Base-by-base conservation (phyloP, 192 early-diverging fungal genomes). In the Backusella circina region DNA sequence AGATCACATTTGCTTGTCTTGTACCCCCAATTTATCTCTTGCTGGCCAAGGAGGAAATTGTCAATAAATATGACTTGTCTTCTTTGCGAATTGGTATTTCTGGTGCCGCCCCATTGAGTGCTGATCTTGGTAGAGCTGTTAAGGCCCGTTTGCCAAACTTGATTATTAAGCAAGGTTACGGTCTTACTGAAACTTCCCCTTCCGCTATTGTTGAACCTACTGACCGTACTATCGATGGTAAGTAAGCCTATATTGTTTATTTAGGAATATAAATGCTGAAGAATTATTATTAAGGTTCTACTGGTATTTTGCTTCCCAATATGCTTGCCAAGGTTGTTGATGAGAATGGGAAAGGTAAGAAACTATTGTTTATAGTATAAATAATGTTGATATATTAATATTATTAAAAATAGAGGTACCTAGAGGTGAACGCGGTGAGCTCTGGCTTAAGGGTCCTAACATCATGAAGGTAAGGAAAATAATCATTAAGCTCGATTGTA, bases 401-500 rank as follows among this genome's bases (percentile, higher is more conserved):
- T 23, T 39, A 35, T 44, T 23, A 32, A 3, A 41, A 37, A 41
- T 28, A 84, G 90, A 90, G 69, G 69, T 91, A 7, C 86, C 78
- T 1, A 65, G 77, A 31, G 81, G 84, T 35, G 75, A 92, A 64
- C 75, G 70, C 0, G 97, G 96, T 39, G 96, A 99, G 83, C 83
- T 99, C 57, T 96, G 93, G 84, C 75, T 96, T 73, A 75, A 75
- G 41, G 74, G 78, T 0, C 93, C 95, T 15, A 98, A 93, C 75
- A 80, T 97, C 65, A 96, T 96, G 95, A 90, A 90, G 74, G 77
- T 73, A 73, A 32, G 35, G 12, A 5, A 41, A 2, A 65, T 6
- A 2, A 0, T 37, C 23, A 54, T 57, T 32, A 37, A 6, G 16
- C 1, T 35, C 10, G 2, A 13, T n/a, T 12, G 16, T 7, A 41